Conservation (phyloP, 140 eudicot species). For the Senecio squalidus region DNA sequence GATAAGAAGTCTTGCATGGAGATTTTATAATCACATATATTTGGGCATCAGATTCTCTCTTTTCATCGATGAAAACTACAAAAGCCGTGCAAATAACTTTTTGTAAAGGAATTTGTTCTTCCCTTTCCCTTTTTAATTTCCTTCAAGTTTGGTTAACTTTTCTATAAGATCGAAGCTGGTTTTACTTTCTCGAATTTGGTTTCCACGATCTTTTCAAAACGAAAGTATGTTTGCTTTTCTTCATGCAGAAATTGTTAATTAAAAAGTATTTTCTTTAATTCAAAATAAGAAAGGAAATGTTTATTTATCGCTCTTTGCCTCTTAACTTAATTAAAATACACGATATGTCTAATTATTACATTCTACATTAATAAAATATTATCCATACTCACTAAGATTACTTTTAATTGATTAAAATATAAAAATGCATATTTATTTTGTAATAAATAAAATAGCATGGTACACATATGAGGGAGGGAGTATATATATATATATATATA, state of each 20-base stretch:
- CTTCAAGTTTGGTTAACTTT: conserved; percentile 18
- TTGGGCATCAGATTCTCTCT: conserved; percentile 30
- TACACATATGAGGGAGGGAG: no score
- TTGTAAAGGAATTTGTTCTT: conserved; percentile 25
- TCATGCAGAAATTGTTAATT: no score
- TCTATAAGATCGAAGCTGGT: neutral
- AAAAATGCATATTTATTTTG: no score
- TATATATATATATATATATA: no score
- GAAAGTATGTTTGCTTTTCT: neutral
- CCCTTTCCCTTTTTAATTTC: conserved; percentile 14
- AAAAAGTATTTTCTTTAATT: neutral
- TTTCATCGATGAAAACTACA: conserved; percentile 27
- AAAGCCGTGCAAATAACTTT: conserved; percentile 29
- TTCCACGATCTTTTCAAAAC: neutral
- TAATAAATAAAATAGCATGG: no score
- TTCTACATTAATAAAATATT: no score
- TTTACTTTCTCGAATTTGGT: conserved; percentile 9
- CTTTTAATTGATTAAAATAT: no score
- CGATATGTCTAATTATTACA: no score
- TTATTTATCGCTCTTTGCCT: no score
- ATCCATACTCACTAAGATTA: no score
- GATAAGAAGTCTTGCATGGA: conserved; percentile 19
- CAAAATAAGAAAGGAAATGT: neutral
- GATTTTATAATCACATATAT: neutral
- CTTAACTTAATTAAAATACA: no score